Conservation (phyloP, 495 filamentous ascomycete species). For the Haplographium delicatum region DNA sequence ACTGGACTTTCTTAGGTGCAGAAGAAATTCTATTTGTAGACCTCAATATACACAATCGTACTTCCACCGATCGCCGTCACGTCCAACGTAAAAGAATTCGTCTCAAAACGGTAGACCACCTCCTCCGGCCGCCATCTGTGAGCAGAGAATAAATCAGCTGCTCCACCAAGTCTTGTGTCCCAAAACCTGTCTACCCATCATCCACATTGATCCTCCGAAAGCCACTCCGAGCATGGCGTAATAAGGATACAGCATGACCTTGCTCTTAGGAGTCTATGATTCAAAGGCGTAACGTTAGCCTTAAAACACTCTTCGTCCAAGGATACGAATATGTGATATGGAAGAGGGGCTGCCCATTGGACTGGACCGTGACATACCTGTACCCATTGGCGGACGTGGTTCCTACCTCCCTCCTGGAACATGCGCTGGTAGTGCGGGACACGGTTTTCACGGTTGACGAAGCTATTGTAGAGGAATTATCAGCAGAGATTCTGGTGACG, state of each 20-base stretch:
- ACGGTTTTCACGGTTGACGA: slow-evolving; percentile 78
- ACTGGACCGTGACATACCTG: no score
- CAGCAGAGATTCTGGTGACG: background rate
- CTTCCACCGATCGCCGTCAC: no score
- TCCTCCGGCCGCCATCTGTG: no score
- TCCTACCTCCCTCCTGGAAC: slow-evolving; percentile 71
- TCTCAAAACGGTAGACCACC: no score
- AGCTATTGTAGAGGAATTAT: slow-evolving; percentile 33
- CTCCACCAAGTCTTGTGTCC: slow-evolving; percentile 89
- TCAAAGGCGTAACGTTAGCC: no score
- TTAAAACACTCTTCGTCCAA: no score
- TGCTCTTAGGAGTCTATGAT: slow-evolving; percentile 56
- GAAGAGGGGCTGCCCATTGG: slow-evolving; percentile 4
- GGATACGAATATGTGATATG: background rate
- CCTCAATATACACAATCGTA: slow-evolving; percentile 8
- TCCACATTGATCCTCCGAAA: slow-evolving; percentile 46
- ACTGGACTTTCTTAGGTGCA: no score
- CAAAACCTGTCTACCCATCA: slow-evolving; percentile 48
- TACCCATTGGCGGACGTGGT: slow-evolving; percentile 72
- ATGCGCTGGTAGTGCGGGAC: slow-evolving; percentile 78
- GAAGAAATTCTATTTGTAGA: slow-evolving; percentile 14
- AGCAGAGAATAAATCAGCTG: slow-evolving; percentile 39
- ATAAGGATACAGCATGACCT: slow-evolving; percentile 67
- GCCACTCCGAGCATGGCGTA: slow-evolving; percentile 61
- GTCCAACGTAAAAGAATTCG: no score